These are phyloP conservation scores for Eudorina sp. DNA, from an alignment of 139 green algal genomes.

Conservation along the genomic window DNA sequence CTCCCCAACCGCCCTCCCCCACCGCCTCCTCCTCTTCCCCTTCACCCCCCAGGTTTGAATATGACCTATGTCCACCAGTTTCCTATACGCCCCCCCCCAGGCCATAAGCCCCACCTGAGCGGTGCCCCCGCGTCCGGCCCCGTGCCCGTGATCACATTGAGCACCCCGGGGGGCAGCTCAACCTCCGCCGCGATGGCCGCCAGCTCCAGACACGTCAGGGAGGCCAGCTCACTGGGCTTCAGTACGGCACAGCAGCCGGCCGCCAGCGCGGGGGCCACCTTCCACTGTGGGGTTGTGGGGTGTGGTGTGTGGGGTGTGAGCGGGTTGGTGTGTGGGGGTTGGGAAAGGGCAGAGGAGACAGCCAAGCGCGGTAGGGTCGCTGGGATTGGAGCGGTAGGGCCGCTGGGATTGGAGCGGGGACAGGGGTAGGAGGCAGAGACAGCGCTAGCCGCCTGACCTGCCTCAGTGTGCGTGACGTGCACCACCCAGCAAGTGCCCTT, in stretches of 20 bases:
- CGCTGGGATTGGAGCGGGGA: no score
- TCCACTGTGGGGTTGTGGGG: conserved; percentile 79
- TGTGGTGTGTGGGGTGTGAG: no score
- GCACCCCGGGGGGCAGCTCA: conserved; percentile 81
- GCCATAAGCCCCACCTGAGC: conserved; percentile 72
- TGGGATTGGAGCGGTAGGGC: no score
- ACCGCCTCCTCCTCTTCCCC: neutral
- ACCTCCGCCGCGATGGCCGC: conserved; percentile 75
- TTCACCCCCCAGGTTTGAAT: no score
- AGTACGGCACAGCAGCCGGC: conserved; percentile 86
- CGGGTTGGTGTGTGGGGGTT: neutral
- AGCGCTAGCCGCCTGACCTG: no score
- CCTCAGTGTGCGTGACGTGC: no score
- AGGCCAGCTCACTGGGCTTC: conserved; percentile 89
- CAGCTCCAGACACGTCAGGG: conserved; percentile 90
- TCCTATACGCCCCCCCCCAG: neutral
- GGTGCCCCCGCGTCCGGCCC: conserved; percentile 72
- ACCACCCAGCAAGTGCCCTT: neutral
- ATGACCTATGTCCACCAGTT: no score
- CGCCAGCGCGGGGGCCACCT: conserved; percentile 91
- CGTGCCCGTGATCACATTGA: conserved; percentile 85
- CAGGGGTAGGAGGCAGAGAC: no score
- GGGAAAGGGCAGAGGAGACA: neutral
- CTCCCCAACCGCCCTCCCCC: neutral
- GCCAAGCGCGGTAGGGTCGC: no score